These are phyloP conservation scores for Diutina pseudorugosa DNA, from an alignment of 1,139 yeast species.

Conservation along the genomic window DNA sequence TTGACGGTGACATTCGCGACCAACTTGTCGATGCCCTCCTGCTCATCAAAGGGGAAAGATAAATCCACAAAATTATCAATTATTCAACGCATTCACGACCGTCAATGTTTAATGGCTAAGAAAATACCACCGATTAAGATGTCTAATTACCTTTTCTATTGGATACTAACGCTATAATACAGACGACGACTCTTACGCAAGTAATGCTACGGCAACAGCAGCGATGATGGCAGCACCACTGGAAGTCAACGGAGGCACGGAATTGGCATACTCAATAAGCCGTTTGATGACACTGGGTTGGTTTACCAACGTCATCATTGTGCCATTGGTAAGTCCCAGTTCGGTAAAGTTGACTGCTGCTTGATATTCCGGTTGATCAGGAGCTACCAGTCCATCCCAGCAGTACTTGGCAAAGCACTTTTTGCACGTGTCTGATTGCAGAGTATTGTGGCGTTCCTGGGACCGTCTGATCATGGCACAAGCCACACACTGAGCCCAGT, in stretches of 20 bases:
- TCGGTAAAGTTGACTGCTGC: constrained; percentile 19
- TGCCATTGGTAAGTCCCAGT: constrained; percentile 17
- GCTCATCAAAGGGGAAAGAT: neutral
- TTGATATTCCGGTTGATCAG: constrained; percentile 12
- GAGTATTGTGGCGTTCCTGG: neutral
- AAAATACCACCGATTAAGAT: no score
- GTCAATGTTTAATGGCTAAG: no score
- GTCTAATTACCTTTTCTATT: neutral
- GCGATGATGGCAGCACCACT: neutral
- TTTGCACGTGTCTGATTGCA: constrained; percentile 9
- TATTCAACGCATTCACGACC: no score
- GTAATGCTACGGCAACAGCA: neutral
- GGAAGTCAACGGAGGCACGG: neutral
- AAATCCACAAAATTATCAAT: neutral
- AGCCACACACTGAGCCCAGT: constrained; percentile 3
- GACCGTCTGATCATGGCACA: constrained; percentile 4
- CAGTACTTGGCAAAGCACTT: constrained; percentile 14
- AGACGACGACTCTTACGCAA: neutral
- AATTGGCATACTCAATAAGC: neutral
- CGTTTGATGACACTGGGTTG: neutral
- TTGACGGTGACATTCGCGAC: neutral
- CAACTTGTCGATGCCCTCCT: neutral
- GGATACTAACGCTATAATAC: no score
- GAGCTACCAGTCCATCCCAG: constrained; percentile 8
- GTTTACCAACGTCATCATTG: constrained; percentile 6